phyloP scores from a whole-genome alignment of 495 filamentous ascomycete genomes.

The Daldinia decipiens region DNA sequence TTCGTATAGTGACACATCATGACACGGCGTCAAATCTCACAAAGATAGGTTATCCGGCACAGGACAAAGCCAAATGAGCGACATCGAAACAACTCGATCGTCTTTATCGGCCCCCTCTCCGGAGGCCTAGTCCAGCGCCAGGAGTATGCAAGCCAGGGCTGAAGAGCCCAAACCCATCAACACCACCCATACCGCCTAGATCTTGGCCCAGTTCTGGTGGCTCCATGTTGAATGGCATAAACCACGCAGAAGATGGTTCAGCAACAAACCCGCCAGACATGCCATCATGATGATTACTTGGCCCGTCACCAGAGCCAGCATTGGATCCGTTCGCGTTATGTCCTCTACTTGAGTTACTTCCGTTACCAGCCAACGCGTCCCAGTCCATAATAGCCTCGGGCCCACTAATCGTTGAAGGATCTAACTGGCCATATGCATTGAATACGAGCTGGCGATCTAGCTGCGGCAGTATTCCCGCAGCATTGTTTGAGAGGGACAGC shows the following conservation, averaged over 20 bases:
- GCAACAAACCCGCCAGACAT: slow-evolving; percentile 46
- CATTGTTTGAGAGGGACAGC: slow-evolving; percentile 55
- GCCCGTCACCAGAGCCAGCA: slow-evolving; percentile 55
- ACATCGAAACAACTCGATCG: background rate
- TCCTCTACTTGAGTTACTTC: slow-evolving; percentile 65
- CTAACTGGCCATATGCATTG: slow-evolving; percentile 75
- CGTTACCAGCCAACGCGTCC: slow-evolving; percentile 46
- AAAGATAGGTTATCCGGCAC: background rate
- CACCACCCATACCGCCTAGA: slow-evolving; percentile 50
- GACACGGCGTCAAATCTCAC: slow-evolving; percentile 8
- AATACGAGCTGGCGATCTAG: slow-evolving; percentile 83
- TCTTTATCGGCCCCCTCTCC: slow-evolving; percentile 42
- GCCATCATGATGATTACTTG: slow-evolving; percentile 34
- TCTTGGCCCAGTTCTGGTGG: slow-evolving; percentile 70
- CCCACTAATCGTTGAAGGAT: slow-evolving; percentile 54
- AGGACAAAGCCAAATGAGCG: background rate
- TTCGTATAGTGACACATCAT: slow-evolving; percentile 12
- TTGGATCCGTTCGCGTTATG: slow-evolving; percentile 66
- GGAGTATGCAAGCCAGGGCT: slow-evolving; percentile 45
- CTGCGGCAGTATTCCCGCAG: slow-evolving; percentile 61
- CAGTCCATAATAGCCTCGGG: slow-evolving; percentile 49
- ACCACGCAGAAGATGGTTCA: slow-evolving; percentile 82
- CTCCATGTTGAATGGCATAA: slow-evolving; percentile 93
- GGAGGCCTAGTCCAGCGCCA: slow-evolving; percentile 36
- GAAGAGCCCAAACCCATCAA: slow-evolving; percentile 57